Conservation (phyloP, 2,329 filamentous ascomycete species). For the Knoxdaviesia proteae region DNA sequence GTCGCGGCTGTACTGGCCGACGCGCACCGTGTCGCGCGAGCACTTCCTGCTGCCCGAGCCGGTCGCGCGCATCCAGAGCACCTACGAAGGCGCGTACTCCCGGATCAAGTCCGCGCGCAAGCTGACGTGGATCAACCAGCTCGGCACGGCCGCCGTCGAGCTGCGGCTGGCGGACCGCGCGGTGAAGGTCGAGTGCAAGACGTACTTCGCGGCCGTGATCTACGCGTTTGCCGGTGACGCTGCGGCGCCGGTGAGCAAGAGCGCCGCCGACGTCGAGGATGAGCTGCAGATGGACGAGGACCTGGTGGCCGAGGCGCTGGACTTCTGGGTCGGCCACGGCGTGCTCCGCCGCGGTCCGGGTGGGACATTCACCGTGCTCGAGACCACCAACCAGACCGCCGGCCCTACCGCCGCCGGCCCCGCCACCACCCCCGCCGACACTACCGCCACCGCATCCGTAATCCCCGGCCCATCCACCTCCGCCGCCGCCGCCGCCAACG, state of each 20-base stretch:
- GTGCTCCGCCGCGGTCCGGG: constrained; percentile 37
- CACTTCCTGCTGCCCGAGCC: constrained; percentile 40
- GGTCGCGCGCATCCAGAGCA: constrained; percentile 39
- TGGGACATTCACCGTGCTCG: constrained; percentile 45
- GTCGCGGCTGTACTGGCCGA: constrained; percentile 83
- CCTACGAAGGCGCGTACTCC: constrained; percentile 60
- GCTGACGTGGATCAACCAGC: constrained; percentile 67
- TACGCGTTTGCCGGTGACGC: constrained; percentile 40
- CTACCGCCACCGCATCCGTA: background rate
- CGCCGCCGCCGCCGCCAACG: background rate
- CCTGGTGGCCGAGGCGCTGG: constrained; percentile 45
- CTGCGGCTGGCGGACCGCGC: constrained; percentile 67
- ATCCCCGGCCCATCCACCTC: constrained; percentile 6
- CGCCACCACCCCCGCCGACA: constrained; percentile 10
- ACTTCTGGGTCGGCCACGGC: constrained; percentile 49
- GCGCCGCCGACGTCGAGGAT: constrained; percentile 26
- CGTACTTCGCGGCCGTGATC: constrained; percentile 76
- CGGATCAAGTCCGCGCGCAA: constrained; percentile 65
- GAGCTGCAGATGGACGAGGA: constrained; percentile 52
- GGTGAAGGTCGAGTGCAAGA: constrained; percentile 50
- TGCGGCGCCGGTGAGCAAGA: constrained; percentile 22
- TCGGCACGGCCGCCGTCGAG: constrained; percentile 63
- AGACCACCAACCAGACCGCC: constrained; percentile 28
- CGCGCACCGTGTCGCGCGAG: constrained; percentile 41
- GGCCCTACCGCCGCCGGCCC: constrained; percentile 11